Base-by-base conservation (phyloP, 2,329 filamentous ascomycete species). In the Incumbomyces delicatus region DNA sequence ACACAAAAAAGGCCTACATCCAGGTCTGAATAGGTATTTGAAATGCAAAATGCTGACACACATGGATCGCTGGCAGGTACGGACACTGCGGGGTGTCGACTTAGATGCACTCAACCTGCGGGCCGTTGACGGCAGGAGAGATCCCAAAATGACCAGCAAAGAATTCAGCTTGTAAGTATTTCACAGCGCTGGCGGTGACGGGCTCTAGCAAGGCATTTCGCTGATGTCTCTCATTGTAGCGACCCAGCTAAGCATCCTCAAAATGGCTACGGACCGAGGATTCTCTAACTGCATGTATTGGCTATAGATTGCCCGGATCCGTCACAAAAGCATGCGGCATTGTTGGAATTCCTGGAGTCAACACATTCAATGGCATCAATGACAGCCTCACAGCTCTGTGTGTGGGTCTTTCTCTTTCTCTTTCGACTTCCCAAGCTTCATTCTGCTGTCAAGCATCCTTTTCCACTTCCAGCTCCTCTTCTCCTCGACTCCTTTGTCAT, bases 11-110 rank as follows among this genome's bases (percentile, higher is more conserved):
- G 16, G 14, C 14, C 2, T 27, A 18, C 13, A 10, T 7, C 22
- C 20, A n/a, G 8, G 20, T 29, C 16, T 41, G 31, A 27, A 48
- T 27, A 11, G 16, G 22, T 29, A 39, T 17, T 12, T 16, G 29
- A 33, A 33, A 16, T 35, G 37, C 46, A 27, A 33, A 30, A n/a
- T n/a, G 33, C 27, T 30, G 30, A 31, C 39, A 22, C 22, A 35
- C n/a, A n/a, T n/a, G 48, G 27, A 32, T 18, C 30, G 6, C 11
- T 10, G 29, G 16, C 22, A 62, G 56, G 56, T 58, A 8, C 58
- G 58, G 6, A 58, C 57, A 2, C 36, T 64, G 8, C 52, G 55
- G 10, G 56, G 48, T 13, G 38, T 63, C 20, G 55, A 63, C 32
- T 35, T 61, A 7, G 54, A 55, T n/a, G 47, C 36, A 2, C 48